A percentile compares a stretch with the other conserved stretches of the same genome.
Conservation (phyloP, 306 rosid genomes). For the Rubus idaeus region DNA sequence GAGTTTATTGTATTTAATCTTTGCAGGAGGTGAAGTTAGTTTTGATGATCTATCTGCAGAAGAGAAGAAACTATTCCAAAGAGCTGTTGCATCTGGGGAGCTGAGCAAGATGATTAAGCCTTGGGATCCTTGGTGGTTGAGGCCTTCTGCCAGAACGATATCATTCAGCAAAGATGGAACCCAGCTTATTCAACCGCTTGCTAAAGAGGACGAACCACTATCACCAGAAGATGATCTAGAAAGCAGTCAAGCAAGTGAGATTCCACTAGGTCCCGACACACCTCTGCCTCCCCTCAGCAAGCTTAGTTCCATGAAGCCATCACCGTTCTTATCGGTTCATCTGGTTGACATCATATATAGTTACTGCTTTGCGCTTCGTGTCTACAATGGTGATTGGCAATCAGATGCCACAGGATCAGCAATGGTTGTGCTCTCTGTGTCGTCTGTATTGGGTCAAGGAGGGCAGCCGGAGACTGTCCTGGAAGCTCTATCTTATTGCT, state of each 20-base stretch:
- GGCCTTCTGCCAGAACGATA: conserved; percentile 64
- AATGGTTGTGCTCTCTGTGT: conserved; percentile 60
- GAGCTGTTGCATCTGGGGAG: conserved; percentile 86
- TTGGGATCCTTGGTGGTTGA: conserved; percentile 98
- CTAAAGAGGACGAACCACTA: conserved; percentile 27
- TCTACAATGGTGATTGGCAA: conserved; percentile 86
- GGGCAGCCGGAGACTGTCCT: conserved; percentile 61
- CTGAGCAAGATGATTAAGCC: conserved; percentile 87
- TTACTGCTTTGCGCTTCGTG: conserved; percentile 79
- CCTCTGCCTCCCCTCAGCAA: conserved; percentile 67
- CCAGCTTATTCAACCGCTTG: conserved; percentile 67
- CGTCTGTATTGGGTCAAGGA: conserved; percentile 73
- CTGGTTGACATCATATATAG: conserved; percentile 71
- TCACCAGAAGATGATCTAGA: conserved; percentile 29
- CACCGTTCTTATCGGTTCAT: conserved; percentile 75
- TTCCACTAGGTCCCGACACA: conserved; percentile 70
- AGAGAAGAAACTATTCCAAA: conserved; percentile 76
- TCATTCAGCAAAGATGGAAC: conserved; percentile 80
- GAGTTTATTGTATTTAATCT: conserved; percentile 9
- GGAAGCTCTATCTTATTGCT: conserved; percentile 70
- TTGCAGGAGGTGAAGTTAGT: conserved; percentile 66
- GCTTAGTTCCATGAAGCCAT: conserved; percentile 73
- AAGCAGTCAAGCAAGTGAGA: conserved; percentile 39
- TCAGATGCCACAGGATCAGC: conserved; percentile 71
- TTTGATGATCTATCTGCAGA: conserved; percentile 73